Percentiles rank a stretch among this genome's conserved stretches.
Conservation (phyloP, 805 yeast genomes). For the Candida germanica region DNA sequence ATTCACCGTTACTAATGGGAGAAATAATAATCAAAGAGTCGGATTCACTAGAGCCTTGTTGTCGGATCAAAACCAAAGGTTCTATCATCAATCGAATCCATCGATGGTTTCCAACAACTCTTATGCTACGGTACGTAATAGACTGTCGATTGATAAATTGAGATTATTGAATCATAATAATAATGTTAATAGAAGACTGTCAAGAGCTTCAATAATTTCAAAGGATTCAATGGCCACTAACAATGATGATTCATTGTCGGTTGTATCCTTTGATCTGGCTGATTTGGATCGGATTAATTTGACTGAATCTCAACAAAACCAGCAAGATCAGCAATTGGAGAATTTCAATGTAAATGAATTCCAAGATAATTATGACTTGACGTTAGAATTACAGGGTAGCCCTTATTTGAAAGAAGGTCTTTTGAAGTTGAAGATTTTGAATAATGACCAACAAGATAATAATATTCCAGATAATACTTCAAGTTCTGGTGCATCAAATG, state of each 20-base stretch:
- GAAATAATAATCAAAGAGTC: constrained; percentile 20
- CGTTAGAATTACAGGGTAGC: constrained; percentile 64
- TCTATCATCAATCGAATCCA: constrained; percentile 17
- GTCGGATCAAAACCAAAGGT: constrained; percentile 25
- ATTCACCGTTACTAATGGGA: constrained; percentile 17
- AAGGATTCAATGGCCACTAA: constrained; percentile 23
- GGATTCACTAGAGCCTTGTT: constrained; percentile 42
- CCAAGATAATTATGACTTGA: constrained; percentile 53
- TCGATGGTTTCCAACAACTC: constrained; percentile 10
- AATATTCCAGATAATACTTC: constrained; percentile 10
- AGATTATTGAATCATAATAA: constrained; percentile 5
- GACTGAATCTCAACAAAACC: constrained; percentile 16
- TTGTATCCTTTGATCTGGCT: constrained; percentile 35
- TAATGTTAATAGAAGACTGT: constrained; percentile 27
- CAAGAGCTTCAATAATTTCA: constrained; percentile 32
- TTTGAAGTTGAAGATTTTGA: constrained; percentile 39
- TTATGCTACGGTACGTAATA: constrained; percentile 14
- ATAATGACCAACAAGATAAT: constrained; percentile 37
- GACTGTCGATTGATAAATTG: constrained; percentile 28
- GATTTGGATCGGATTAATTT: constrained; percentile 12
- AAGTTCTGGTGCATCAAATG: constrained; percentile 12
- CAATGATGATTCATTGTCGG: constrained; percentile 29
- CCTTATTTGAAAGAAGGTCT: constrained; percentile 80
- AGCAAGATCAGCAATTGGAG: constrained; percentile 21
- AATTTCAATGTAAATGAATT: constrained; percentile 38